Percentiles rank a stretch among this genome's conserved stretches.
These are phyloP conservation scores for Asterophora parasitica DNA, from an alignment of 768 basidiomycete species.

Conservation along the genomic window DNA sequence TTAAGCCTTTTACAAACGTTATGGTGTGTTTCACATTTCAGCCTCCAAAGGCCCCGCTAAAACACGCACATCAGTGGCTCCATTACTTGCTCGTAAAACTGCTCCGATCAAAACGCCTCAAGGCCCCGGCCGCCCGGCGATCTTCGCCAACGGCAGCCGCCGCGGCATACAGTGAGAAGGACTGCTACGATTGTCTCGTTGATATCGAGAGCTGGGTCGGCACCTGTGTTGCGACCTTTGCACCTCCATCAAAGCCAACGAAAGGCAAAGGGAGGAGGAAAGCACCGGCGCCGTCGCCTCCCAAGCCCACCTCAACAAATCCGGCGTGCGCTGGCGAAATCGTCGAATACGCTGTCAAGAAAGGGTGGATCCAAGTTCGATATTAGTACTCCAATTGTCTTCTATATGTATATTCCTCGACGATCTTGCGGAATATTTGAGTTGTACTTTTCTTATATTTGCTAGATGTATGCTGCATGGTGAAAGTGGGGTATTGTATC, in stretches of 20 bases:
- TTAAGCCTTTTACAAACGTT: conserved; percentile 81
- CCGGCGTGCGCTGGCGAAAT: conserved; percentile 55
- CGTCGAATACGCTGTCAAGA: conserved; percentile 54
- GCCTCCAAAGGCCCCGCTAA: conserved; percentile 2
- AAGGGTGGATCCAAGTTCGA: conserved; percentile 50
- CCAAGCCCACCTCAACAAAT: conserved; percentile 19
- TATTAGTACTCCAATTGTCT: not conserved
- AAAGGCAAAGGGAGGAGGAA: conserved; percentile 36
- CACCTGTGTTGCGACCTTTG: conserved; percentile 35
- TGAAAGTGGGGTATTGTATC: no score
- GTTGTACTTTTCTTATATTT: no score
- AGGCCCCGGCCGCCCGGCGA: conserved; percentile 41
- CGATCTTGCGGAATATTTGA: not conserved
- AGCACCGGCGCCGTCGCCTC: conserved; percentile 12
- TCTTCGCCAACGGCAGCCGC: conserved; percentile 28
- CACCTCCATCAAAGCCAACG: conserved; percentile 22
- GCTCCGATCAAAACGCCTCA: conserved; percentile 63
- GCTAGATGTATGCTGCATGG: no score
- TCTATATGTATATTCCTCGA: no score
- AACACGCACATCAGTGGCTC: conserved; percentile 65
- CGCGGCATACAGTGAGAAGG: conserved; percentile 53
- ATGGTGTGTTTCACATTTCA: conserved; percentile 53
- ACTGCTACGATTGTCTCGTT: conserved; percentile 64
- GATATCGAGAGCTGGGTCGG: conserved; percentile 62
- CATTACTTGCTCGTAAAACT: conserved; percentile 80